Evolutionary conservation across 2,329 filamentous ascomycete genomes (phyloP), one percentile per base, ranked within the genome.

Genomic region (Pseudogymnoascus sp.): DNA sequence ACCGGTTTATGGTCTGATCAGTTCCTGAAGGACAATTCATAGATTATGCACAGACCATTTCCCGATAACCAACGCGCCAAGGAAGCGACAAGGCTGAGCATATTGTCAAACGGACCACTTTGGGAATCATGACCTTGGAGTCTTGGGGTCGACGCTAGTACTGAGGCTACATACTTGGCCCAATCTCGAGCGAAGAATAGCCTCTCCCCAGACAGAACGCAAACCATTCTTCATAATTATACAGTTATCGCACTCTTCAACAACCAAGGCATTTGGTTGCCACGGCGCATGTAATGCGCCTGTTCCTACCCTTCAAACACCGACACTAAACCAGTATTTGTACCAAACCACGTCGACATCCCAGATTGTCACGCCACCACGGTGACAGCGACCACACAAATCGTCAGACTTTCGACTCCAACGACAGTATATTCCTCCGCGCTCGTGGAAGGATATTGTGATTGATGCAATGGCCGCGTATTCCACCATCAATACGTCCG

Each of bases 51-150:
- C 51, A 14, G 51, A 57, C 51, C 51, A 57, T 34, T 57, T 57
- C 28, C 28, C 16, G 51, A 57, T 57, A 57, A 57, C 51, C 51
- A 34, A 21, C 51, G 28, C 51, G 51, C 51, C 51, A 57, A 57
- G 28, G n/a, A 57, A 48, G 19, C 4, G 28, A 57, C 51, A 36
- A 57, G 51, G 51, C 51, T 57, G 51, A 57, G 11, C n/a, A 57
- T 11, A 57, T 21, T 57, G 28, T 36, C 51, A 57, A 57, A 57
- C 51, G 28, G 51, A 31, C 51, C 51, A 57, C 51, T 7, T 57
- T 57, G 51, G 51, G 28, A 57, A 34, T 34, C n/a, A 57, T 57
- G 51, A 57, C 51, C 51, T 57, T 57, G 51, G 51, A 57, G 51
- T 57, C 51, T 57, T 57, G 51, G 51, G 48, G 51, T 57, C 28